phyloP scores from a whole-genome alignment of 2,329 filamentous ascomycete species.

The Aaosphaeria arxii region DNA sequence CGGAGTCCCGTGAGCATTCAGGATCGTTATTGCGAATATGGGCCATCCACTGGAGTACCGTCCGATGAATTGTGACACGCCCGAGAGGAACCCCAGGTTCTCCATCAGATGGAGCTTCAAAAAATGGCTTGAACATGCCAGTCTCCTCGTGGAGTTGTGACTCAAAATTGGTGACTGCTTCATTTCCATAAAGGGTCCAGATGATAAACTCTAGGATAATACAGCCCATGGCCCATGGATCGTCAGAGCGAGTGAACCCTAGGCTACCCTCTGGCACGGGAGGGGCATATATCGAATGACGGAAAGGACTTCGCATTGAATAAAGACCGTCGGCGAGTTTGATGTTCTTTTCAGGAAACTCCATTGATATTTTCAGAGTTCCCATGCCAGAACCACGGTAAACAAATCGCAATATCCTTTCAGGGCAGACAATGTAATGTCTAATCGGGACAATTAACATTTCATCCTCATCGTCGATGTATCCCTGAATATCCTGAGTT shows the following conservation, averaged over 20 bases:
- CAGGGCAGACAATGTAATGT: constrained; percentile 23
- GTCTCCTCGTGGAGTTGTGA: neutral
- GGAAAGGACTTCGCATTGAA: neutral
- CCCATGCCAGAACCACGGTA: neutral
- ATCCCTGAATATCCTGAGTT: neutral
- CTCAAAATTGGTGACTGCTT: constrained; percentile 1
- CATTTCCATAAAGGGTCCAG: constrained; percentile 20
- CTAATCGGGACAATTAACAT: neutral
- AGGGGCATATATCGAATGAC: neutral
- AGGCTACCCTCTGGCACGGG: neutral
- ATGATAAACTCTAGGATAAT: constrained; percentile 20
- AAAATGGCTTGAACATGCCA: neutral
- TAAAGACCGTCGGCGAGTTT: neutral
- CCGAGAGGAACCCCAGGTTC: neutral
- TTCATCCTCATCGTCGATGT: neutral
- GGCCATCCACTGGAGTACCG: neutral
- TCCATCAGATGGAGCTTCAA: neutral
- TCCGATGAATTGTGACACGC: neutral
- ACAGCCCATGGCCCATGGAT: constrained; percentile 26
- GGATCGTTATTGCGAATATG: constrained; percentile 3
- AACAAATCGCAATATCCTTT: constrained; percentile 18
- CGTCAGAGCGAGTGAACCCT: constrained; percentile 13
- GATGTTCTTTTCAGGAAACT: neutral
- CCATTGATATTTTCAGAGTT: neutral
- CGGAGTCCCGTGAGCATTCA: constrained; percentile 1